Evolutionary conservation across 2,329 filamentous ascomycete species (phyloP).

Genomic region (Onygenales sp.): DNA sequence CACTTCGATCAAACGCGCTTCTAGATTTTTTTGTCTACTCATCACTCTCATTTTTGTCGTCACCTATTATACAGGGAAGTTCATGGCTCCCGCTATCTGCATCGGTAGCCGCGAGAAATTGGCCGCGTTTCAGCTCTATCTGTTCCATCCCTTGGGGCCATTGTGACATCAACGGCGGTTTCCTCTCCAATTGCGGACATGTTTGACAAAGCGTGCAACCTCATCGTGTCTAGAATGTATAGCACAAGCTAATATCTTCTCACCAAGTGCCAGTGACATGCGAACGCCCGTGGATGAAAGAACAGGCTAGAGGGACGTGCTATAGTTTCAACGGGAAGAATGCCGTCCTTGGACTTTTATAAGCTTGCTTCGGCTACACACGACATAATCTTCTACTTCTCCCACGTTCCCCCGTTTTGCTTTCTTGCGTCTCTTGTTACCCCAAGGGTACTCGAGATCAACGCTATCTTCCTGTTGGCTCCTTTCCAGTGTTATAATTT

Average conservation of each 20-base stretch:
- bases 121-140: neutral
- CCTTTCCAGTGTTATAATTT: neutral
- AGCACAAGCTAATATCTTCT: constrained; percentile 6
- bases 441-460: neutral
- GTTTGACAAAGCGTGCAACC: constrained; percentile 9
- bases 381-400: neutral
- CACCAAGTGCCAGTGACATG: constrained; percentile 3
- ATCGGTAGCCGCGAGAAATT: neutral
- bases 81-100: neutral
- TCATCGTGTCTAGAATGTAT: constrained; percentile 7
- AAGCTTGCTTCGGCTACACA: constrained; percentile 1
- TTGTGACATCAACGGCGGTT: constrained; percentile 6
- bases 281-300: constrained; percentile 8
- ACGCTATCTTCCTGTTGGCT: neutral
- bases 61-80: no score
- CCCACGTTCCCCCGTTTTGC: neutral
- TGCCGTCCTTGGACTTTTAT: neutral
- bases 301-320: neutral
- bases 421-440: neutral
- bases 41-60: no score
- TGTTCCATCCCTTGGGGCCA: constrained; percentile 6
- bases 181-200: neutral
- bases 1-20: no score
- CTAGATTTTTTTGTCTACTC: no score
- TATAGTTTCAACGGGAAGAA: neutral